phyloP scores from a whole-genome alignment of 495 filamentous ascomycete species.

The Annulohypoxylon nitens region DNA sequence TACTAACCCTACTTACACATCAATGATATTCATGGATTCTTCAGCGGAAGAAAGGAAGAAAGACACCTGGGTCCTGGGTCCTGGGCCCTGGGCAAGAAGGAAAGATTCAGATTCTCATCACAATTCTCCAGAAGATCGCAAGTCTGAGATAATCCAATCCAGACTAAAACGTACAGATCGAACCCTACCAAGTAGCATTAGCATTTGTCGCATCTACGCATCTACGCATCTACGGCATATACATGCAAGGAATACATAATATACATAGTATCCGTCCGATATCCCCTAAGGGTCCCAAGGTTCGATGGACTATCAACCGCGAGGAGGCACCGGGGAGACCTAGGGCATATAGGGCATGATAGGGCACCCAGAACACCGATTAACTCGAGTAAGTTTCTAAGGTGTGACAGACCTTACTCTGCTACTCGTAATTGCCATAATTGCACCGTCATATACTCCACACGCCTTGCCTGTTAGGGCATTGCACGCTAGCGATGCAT shows the following conservation, averaged over 20 bases:
- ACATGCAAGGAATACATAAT: constrained; percentile 6
- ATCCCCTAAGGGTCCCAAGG: not conserved
- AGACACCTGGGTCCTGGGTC: too few relatives aligned
- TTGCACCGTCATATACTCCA: constrained; percentile 41
- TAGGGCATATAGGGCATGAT: too few relatives aligned
- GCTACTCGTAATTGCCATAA: constrained; percentile 5
- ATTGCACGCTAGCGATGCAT: constrained; percentile 38
- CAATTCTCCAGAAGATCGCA: not conserved
- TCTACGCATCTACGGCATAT: not conserved
- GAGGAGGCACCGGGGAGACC: not conserved
- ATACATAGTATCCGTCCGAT: not conserved
- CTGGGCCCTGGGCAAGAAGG: too few relatives aligned
- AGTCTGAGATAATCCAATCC: not conserved
- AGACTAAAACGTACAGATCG: not conserved
- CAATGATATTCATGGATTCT: not conserved
- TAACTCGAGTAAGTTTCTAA: constrained; percentile 11
- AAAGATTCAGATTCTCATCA: not conserved
- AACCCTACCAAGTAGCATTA: not conserved
- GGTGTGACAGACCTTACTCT: constrained; percentile 17
- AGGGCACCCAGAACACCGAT: not conserved
- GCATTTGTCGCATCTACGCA: not conserved
- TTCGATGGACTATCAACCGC: not conserved
- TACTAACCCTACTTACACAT: not conserved
- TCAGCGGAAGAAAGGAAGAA: not conserved
- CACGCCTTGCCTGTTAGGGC: constrained; percentile 31